Percentiles rank a stretch among this genome's conserved stretches.
Evolutionary conservation across 2,329 filamentous ascomycete species (phyloP).

Genomic region (Fusarium bulbicola): DNA sequence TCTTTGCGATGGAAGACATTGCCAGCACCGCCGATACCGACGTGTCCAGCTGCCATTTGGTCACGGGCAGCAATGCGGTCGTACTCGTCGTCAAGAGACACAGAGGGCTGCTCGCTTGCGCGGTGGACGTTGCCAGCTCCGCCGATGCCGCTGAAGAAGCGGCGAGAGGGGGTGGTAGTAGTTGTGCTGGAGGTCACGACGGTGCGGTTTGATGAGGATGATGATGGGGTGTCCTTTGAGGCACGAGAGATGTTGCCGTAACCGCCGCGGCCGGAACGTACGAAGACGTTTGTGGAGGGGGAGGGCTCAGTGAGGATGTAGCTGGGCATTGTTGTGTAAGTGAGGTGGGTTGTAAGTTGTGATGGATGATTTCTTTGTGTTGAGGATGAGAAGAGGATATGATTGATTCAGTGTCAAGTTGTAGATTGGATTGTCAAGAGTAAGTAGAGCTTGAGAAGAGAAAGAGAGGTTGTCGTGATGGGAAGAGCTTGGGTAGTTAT

Average conservation of each 20-base stretch:
- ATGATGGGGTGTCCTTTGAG: constrained; percentile 53
- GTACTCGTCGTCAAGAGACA: constrained; percentile 59
- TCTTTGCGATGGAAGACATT: constrained; percentile 65
- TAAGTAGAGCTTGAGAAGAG: constrained; percentile 3
- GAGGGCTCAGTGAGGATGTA: constrained; percentile 48
- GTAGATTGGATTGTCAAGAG: not conserved
- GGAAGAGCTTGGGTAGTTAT: constrained; percentile 37
- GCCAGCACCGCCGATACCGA: constrained; percentile 73
- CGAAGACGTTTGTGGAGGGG: constrained; percentile 47
- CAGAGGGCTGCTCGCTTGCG: constrained; percentile 55
- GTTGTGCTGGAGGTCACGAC: constrained; percentile 51
- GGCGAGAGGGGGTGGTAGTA: constrained; percentile 49
- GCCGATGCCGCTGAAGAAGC: constrained; percentile 73
- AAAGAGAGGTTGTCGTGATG: constrained; percentile 34
- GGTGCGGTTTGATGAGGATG: constrained; percentile 55
- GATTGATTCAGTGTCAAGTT: not conserved
- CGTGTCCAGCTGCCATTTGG: constrained; percentile 63
- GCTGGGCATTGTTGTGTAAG: constrained; percentile 42
- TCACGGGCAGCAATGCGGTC: constrained; percentile 55
- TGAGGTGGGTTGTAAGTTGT: constrained; percentile 10
- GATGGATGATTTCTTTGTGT: not conserved
- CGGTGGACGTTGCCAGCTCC: constrained; percentile 71
- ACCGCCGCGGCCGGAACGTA: constrained; percentile 64
- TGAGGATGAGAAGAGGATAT: not conserved
- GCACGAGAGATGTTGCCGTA: constrained; percentile 65